Conservation (phyloP, 768 basidiomycete species). For the Leccinum disarticulatum region DNA sequence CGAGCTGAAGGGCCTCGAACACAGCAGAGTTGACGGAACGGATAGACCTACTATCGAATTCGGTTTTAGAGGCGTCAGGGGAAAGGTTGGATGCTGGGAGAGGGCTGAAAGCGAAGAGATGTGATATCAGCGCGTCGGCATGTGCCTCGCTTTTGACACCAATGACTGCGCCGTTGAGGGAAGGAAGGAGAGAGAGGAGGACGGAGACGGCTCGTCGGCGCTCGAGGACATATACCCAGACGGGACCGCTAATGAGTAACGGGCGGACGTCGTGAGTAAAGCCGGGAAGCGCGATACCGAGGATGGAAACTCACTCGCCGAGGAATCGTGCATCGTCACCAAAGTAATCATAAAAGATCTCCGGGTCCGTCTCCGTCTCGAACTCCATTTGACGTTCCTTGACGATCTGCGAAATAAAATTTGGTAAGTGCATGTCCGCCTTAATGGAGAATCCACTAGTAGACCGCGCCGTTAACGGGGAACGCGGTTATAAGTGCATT, state of each 20-base stretch:
- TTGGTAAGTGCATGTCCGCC: constrained; percentile 15
- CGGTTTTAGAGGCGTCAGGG: constrained; percentile 35
- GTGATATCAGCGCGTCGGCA: constrained; percentile 78
- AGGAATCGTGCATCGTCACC: constrained; percentile 74
- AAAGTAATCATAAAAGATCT: constrained; percentile 75
- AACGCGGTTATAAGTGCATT: constrained; percentile 3
- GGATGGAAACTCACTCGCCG: constrained; percentile 59
- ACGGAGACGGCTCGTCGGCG: constrained; percentile 79
- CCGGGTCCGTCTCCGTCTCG: constrained; percentile 79
- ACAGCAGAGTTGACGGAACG: constrained; percentile 48
- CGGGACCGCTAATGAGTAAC: constrained; percentile 58
- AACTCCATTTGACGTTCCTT: constrained; percentile 91
- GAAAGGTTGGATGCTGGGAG: constrained; percentile 70
- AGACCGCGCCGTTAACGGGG: constrained; percentile 1
- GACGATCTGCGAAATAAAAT: constrained; percentile 54
- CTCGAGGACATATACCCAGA: constrained; percentile 92
- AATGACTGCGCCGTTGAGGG: constrained; percentile 56
- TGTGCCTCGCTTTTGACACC: constrained; percentile 62
- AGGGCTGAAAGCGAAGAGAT: constrained; percentile 81
- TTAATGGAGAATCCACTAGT: constrained; percentile 16
- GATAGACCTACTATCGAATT: constrained; percentile 36
- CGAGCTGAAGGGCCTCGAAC: constrained; percentile 42
- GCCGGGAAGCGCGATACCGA: neutral
- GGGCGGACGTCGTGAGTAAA: constrained; percentile 8
- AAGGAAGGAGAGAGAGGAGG: constrained; percentile 74